Base-by-base conservation (phyloP, 2,329 filamentous ascomycete species). In the Trichoderma cornu-damae region DNA sequence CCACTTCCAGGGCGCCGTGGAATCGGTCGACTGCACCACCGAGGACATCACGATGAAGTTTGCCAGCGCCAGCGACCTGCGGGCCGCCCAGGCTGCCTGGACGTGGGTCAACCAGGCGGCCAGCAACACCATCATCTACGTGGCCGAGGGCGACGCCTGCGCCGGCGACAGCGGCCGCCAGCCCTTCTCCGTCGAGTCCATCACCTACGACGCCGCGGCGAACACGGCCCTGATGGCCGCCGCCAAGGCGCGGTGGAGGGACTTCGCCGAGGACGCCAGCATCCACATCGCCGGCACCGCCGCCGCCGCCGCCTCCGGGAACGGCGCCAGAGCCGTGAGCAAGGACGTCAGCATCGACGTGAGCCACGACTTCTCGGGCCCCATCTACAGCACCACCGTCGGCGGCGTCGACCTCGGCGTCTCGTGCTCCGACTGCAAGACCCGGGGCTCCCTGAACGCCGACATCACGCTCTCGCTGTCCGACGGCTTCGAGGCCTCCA, bases 21-120 rank as follows among this genome's bases (percentile, higher is more conserved):
- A 58, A 22, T 46, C 56, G 6, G 49, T 58, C 22, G 49, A 47
- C 49, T 58, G 56, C 42, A n/a, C 42, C 40, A 48, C 24, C 26
- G 30, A 42, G 5, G 49, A 47, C 35, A 35, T 58, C 49, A 58
- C 48, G 22, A 12, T 58, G 40, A 58, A 53, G 42, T 58, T 58
- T 30, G 40, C 20, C 18, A 48, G 35, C 37, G 48, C 49, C 35
- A 30, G 7, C 9, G 38, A 38, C 2, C 24, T 58, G 26, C 34
- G 42, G 32, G 24, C 38, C 16, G 56, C 56, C 12, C 49, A 58
- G 49, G 24, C 22, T 11, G 48, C 56, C 9, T 58, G 56, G 56
- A 18, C 20, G 20, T 58, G 56, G 56, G 49, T 58, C 56, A 42
- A 53, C 49, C 40, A 53, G 32, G 14, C n/a, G 12, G 14, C 42